Evolutionary conservation across 805 yeast genomes (phyloP).

Genomic region (Saturnispora kantuleensis): DNA sequence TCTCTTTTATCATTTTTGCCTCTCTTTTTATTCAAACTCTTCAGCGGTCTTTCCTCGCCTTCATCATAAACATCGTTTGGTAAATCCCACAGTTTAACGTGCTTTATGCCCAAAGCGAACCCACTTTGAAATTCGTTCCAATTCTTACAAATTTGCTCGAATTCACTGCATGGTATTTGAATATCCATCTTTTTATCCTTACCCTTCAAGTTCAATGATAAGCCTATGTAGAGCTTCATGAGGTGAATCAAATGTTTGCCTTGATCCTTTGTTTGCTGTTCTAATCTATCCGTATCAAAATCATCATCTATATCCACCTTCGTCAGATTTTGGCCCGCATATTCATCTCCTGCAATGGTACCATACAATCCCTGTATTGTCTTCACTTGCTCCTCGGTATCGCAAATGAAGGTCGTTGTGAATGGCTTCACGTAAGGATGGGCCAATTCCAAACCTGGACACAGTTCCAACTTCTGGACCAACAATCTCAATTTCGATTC

Average conservation of each 20-base stretch:
- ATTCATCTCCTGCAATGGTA: conserved; percentile 42
- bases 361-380: conserved; percentile 38
- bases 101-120: conserved; percentile 55
- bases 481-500: conserved; percentile 77
- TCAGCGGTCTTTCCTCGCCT: conserved; percentile 68
- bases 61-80: conserved; percentile 78
- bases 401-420: conserved; percentile 37
- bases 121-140: conserved; percentile 57
- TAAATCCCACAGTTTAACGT: conserved; percentile 66
- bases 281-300: conserved; percentile 22
- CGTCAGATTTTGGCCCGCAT: conserved; percentile 27
- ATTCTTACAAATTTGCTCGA: conserved; percentile 66
- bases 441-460: conserved; percentile 68
- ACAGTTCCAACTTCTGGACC: conserved; percentile 73
- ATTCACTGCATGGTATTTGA: conserved; percentile 84
- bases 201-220: conserved; percentile 44
- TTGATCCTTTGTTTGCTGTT: conserved; percentile 17
- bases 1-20: conserved; percentile 24
- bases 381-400: conserved; percentile 32
- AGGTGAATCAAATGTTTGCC: conserved; percentile 38
- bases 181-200: conserved; percentile 65
- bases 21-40: conserved; percentile 39
- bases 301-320: conserved; percentile 25
- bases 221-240: conserved; percentile 74
- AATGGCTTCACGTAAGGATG: conserved; percentile 85